Conservation (phyloP, 371 early-diverging fungal genomes). For the Choanephora cucurbitarum region DNA sequence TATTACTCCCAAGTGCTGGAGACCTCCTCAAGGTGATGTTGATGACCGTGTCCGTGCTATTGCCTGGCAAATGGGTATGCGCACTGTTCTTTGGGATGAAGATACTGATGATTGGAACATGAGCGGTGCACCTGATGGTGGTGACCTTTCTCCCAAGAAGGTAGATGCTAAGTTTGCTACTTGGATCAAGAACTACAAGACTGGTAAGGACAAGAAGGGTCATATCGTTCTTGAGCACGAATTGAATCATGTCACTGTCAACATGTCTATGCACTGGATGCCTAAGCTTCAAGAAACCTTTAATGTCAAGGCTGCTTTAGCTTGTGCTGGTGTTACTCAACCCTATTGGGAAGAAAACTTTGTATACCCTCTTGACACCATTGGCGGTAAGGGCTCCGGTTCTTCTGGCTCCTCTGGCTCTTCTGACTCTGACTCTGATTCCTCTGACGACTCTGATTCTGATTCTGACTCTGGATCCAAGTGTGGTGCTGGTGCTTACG, state of each 20-base stretch:
- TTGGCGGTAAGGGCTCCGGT: too few species aligned
- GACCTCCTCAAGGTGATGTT: conserved; percentile 59
- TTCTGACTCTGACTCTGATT: conserved; percentile 1
- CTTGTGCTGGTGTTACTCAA: conserved; percentile 48
- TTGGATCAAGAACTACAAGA: conserved; percentile 39
- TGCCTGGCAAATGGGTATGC: conserved; percentile 55
- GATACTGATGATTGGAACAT: conserved; percentile 42
- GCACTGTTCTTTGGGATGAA: conserved; percentile 39
- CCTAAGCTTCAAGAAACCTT: conserved; percentile 43
- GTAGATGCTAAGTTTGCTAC: conserved; percentile 25
- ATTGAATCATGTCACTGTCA: conserved; percentile 46
- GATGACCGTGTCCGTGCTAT: conserved; percentile 56
- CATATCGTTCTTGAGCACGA: conserved; percentile 55
- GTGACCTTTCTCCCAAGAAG: conserved; percentile 29
- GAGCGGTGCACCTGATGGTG: conserved; percentile 41
- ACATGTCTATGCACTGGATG: conserved; percentile 47
- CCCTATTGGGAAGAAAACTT: conserved; percentile 51
- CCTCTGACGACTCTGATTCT: conserved; percentile 1
- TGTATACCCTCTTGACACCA: conserved; percentile 34
- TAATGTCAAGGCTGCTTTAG: conserved; percentile 50
- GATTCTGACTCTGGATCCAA: not conserved
- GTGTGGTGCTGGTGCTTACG: conserved; percentile 2
- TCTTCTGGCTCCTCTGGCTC: not conserved
- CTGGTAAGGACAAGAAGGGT: conserved; percentile 37
- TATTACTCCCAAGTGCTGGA: conserved; percentile 55